These are phyloP conservation scores for Lepiota subincarnata DNA, from an alignment of 768 basidiomycete species.

Conservation along the genomic window DNA sequence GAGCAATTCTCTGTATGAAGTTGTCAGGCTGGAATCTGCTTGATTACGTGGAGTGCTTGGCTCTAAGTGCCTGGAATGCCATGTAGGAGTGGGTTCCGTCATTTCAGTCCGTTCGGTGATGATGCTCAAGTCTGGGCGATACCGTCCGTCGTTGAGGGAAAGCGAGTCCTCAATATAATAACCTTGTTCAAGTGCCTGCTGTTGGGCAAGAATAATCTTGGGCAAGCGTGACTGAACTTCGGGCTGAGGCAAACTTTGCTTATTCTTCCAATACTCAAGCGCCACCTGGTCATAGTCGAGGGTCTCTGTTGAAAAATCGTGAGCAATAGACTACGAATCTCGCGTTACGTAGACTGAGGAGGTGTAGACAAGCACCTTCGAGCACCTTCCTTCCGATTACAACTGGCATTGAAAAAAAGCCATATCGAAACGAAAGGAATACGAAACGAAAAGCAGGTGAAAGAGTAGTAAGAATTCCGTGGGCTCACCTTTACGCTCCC, in stretches of 20 bases:
- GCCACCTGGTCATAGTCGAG: slow-evolving; percentile 17
- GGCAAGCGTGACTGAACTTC: slow-evolving; percentile 47
- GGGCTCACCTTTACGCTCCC: slow-evolving; percentile 84
- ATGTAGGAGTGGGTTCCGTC: slow-evolving; percentile 52
- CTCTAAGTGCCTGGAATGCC: slow-evolving; percentile 32
- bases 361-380: slow-evolving; percentile 59
- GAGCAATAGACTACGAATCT: neutral
- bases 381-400: slow-evolving; percentile 65
- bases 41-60: slow-evolving; percentile 3
- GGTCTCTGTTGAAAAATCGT: slow-evolving; percentile 3
- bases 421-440: slow-evolving; percentile 19
- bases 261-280: slow-evolving; percentile 17
- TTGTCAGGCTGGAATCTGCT: slow-evolving; percentile 37
- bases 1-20: slow-evolving; percentile 62
- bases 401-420: slow-evolving; percentile 28
- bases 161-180: slow-evolving; percentile 17
- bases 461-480: slow-evolving; percentile 23
- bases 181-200: slow-evolving; percentile 36
- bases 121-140: slow-evolving; percentile 46
- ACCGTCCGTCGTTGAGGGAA: slow-evolving; percentile 22
- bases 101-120: slow-evolving; percentile 68
- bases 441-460: slow-evolving; percentile 22
- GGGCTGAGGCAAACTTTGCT: slow-evolving; percentile 20
- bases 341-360: slow-evolving; percentile 2
- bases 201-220: slow-evolving; percentile 58